phyloP scores from a whole-genome alignment of 805 yeast genomes.

The Wickerhamomyces subpelliculosus region DNA sequence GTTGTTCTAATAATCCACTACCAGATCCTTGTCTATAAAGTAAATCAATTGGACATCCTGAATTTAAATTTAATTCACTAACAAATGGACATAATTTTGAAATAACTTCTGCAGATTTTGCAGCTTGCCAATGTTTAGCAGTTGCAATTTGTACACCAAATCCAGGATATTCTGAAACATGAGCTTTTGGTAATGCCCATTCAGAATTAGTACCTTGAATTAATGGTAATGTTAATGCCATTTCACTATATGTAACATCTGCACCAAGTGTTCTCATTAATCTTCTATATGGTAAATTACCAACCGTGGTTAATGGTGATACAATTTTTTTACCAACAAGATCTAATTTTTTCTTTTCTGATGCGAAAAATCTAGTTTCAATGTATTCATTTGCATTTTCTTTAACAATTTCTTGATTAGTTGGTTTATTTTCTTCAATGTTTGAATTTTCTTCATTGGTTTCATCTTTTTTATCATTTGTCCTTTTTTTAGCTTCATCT shows the following conservation, averaged over 20 bases:
- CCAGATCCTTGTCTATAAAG: conserved; percentile 95
- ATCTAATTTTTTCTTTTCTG: conserved; percentile 76
- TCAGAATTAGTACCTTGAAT: conserved; percentile 88
- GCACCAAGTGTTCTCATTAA: conserved; percentile 88
- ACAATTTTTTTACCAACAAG: conserved; percentile 73
- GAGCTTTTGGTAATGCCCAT: conserved; percentile 96
- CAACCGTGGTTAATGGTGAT: conserved; percentile 96
- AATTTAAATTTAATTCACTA: conserved; percentile 84
- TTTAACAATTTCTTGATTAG: conserved; percentile 22
- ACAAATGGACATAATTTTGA: conserved; percentile 49
- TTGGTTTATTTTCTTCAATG: conserved; percentile 23
- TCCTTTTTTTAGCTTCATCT: conserved; percentile 27
- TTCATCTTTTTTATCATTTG: conserved; percentile 20
- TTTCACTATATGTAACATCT: conserved; percentile 89
- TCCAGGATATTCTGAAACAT: conserved; percentile 71
- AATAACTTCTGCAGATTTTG: conserved; percentile 83
- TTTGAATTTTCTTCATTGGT: conserved; percentile 7
- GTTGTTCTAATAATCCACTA: conserved; percentile 84
- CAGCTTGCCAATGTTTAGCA: conserved; percentile 87
- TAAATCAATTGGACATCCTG: conserved; percentile 97
- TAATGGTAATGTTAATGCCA: conserved; percentile 85
- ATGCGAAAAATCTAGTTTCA: conserved; percentile 69
- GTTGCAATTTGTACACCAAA: conserved; percentile 94
- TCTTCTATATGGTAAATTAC: conserved; percentile 91
- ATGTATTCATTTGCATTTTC: conserved; percentile 44